These are phyloP conservation scores for Phytopythium montanum DNA, from an alignment of 352 stramenopile genomes.

Conservation along the genomic window DNA sequence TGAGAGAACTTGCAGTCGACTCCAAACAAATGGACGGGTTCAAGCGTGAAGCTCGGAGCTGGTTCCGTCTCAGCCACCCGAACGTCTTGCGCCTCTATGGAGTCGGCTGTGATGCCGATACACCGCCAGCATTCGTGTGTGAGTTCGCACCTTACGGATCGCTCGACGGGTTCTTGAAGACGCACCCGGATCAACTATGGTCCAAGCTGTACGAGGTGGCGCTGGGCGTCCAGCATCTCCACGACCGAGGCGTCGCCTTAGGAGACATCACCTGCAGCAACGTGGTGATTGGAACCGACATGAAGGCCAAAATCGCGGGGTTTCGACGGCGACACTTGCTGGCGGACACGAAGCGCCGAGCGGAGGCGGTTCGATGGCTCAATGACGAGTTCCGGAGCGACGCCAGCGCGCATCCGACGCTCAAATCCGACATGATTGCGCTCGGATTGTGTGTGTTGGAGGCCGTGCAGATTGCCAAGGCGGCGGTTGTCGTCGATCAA, in stretches of 20 bases:
- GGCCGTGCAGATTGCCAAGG: neutral
- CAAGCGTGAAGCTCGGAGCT: neutral
- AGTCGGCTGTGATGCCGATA: neutral
- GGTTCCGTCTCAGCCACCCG: conserved; percentile 10
- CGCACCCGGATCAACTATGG: conserved; percentile 2
- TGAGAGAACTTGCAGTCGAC: neutral
- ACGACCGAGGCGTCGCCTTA: conserved; percentile 1
- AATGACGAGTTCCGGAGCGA: conserved; percentile 20
- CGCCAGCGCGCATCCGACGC: conserved; percentile 6
- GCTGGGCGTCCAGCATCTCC: conserved; percentile 5
- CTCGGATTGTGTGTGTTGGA: neutral
- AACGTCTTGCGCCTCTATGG: conserved; percentile 3
- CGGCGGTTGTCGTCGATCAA: neutral
- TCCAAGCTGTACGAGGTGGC: conserved; percentile 5
- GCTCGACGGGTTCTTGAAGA: conserved; percentile 14
- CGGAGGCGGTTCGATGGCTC: conserved; percentile 13
- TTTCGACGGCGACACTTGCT: neutral
- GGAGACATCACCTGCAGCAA: neutral
- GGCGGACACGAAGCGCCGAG: too few relatives aligned
- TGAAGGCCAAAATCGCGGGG: neutral
- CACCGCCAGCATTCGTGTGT: neutral
- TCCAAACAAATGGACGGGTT: neutral
- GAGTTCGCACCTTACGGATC: conserved; percentile 3
- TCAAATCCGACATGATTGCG: conserved; percentile 5
- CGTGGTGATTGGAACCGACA: neutral